Percentiles rank a stretch among this genome's conserved stretches.
phyloP scores from a whole-genome alignment of 805 yeast species.

The Kazachstania kunashirensis region DNA sequence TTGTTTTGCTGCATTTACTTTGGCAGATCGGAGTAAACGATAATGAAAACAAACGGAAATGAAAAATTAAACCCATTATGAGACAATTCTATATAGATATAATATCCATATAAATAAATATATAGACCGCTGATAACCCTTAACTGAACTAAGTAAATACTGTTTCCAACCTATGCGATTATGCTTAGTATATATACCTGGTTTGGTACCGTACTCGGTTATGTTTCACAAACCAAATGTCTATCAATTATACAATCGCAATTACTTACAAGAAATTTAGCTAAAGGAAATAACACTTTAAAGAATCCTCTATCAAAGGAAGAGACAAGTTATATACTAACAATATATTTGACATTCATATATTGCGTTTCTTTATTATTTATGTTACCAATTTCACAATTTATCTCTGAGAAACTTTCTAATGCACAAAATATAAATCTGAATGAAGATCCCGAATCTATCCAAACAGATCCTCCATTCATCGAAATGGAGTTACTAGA shows the following conservation, averaged over 20 bases:
- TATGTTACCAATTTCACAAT: conserved; percentile 14
- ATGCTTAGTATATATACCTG: conserved; percentile 8
- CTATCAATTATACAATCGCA: conserved; percentile 16
- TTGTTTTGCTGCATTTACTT: too few species aligned
- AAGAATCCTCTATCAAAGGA: conserved; percentile 4
- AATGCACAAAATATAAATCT: too few species aligned
- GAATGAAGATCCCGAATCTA: too few species aligned
- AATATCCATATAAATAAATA: too few species aligned
- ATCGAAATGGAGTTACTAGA: conserved; percentile 1
- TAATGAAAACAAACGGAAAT: too few species aligned
- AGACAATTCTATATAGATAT: too few species aligned
- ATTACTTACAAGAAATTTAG: background rate
- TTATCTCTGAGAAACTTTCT: background rate
- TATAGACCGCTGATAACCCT: too few species aligned
- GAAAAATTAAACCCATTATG: too few species aligned
- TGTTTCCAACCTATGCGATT: background rate
- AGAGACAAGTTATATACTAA: conserved; percentile 10
- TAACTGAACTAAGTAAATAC: too few species aligned
- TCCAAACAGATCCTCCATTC: too few species aligned
- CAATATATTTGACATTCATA: conserved; percentile 18
- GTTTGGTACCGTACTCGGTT: conserved; percentile 24
- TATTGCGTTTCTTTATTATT: conserved; percentile 20
- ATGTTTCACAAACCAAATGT: conserved; percentile 24
- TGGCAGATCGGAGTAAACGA: too few species aligned
- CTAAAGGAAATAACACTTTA: background rate